Percentiles rank a stretch among this genome's conserved stretches.
Evolutionary conservation across 352 stramenopile species (phyloP).

Genomic region (Aphanomyces euteiches): DNA sequence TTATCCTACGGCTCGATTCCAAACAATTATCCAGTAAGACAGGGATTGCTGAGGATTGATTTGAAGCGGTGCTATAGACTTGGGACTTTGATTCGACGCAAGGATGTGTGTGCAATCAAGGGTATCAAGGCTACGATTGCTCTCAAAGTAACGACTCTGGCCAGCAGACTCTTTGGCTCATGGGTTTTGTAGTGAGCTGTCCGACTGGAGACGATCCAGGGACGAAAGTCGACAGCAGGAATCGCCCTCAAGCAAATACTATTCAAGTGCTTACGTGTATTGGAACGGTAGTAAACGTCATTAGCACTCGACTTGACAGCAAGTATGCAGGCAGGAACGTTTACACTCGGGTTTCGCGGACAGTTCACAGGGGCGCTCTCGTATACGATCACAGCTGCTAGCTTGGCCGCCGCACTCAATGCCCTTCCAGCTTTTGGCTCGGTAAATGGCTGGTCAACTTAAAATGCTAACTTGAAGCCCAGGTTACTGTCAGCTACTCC

Average conservation of each 20-base stretch:
- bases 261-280: slow-evolving; percentile 72
- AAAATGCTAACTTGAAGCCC: neutral
- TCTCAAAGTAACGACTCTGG: slow-evolving; percentile 34
- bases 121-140: slow-evolving; percentile 89
- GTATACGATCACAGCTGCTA: slow-evolving; percentile 38
- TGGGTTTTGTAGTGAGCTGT: slow-evolving; percentile 54
- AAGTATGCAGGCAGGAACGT: slow-evolving; percentile 42
- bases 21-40: slow-evolving; percentile 59
- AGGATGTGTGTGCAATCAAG: slow-evolving; percentile 80
- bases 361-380: slow-evolving; percentile 52
- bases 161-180: neutral
- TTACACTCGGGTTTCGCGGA: slow-evolving; percentile 70
- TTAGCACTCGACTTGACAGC: neutral
- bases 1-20: slow-evolving; percentile 62
- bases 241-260: slow-evolving; percentile 63
- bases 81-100: slow-evolving; percentile 88
- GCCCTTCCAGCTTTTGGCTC: slow-evolving; percentile 47
- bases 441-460: neutral
- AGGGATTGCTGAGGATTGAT: neutral
- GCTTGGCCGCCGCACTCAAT: slow-evolving; percentile 40
- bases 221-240: slow-evolving; percentile 42
- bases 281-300: slow-evolving; percentile 28
- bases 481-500: slow-evolving; percentile 48
- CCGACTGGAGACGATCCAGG: slow-evolving; percentile 86
- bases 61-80: slow-evolving; percentile 32